Evolutionary conservation across 2,329 filamentous ascomycete genomes (phyloP).

Genomic region (Fusarium papillatum): DNA sequence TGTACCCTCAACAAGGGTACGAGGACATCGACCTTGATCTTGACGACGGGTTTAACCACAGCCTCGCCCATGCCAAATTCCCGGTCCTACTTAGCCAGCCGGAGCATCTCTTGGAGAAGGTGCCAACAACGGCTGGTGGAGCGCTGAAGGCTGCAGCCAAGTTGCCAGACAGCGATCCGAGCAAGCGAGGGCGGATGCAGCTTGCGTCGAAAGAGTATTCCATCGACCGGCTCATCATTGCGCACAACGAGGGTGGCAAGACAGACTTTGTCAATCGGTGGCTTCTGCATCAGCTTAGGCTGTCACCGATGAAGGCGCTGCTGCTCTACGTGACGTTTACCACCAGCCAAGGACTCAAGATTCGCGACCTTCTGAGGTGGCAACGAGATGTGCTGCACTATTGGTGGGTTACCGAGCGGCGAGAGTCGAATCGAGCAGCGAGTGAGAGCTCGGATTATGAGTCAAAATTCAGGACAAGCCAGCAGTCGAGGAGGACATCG

Average conservation of each 20-base stretch:
- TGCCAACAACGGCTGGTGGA: conserved; percentile 55
- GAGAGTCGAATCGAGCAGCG: conserved; percentile 38
- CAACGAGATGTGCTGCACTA: conserved; percentile 54
- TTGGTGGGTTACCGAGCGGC: conserved; percentile 51
- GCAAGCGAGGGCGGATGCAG: conserved; percentile 51
- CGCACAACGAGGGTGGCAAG: conserved; percentile 53
- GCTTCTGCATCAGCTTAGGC: conserved; percentile 65
- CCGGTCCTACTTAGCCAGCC: conserved; percentile 63
- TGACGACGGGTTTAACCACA: conserved; percentile 42
- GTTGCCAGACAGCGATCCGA: conserved; percentile 52
- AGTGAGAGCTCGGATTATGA: conserved; percentile 42
- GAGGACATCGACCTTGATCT: conserved; percentile 61
- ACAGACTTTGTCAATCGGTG: conserved; percentile 63
- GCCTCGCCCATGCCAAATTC: conserved; percentile 57
- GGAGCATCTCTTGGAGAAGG: conserved; percentile 55
- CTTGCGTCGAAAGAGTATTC: conserved; percentile 62
- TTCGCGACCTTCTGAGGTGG: conserved; percentile 52
- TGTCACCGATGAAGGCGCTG: conserved; percentile 59
- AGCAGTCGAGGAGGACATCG: conserved; percentile 44
- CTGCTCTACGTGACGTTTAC: conserved; percentile 55
- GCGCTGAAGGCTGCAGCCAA: conserved; percentile 56
- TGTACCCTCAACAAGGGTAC: conserved; percentile 52
- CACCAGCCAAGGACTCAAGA: conserved; percentile 45
- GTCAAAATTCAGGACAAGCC: conserved; percentile 42
- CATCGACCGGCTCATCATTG: conserved; percentile 58